Percentiles rank a stretch among this genome's conserved stretches.
These are phyloP conservation scores for Sugiyamaella floridensis DNA, from an alignment of 805 yeast genomes.

Conservation along the genomic window DNA sequence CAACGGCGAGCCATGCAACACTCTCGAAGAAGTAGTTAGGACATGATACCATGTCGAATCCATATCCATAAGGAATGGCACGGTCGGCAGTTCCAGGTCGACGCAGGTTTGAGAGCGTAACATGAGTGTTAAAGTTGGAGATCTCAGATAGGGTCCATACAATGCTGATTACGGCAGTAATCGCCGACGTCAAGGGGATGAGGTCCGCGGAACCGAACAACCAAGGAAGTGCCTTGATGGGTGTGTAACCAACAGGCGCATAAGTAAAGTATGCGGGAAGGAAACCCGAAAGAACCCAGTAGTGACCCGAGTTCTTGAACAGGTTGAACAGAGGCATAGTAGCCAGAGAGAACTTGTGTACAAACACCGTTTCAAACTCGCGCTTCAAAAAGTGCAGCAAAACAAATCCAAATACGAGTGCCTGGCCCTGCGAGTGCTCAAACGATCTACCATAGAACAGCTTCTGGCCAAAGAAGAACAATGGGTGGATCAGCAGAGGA, in stretches of 20 bases:
- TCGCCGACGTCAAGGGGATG: slow-evolving; percentile 8
- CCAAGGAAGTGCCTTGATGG: slow-evolving; percentile 9
- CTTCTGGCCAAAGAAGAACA: slow-evolving; percentile 46
- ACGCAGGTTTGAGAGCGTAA: slow-evolving; percentile 51
- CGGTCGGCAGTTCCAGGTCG: slow-evolving; percentile 50
- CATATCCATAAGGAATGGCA: slow-evolving; percentile 74
- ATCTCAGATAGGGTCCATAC: slow-evolving; percentile 48
- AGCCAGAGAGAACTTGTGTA: slow-evolving; percentile 78
- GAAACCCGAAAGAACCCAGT: slow-evolving; percentile 85
- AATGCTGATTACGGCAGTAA: slow-evolving; percentile 11
- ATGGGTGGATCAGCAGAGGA: slow-evolving; percentile 73
- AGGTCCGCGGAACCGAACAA: slow-evolving; percentile 20
- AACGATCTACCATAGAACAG: slow-evolving; percentile 31
- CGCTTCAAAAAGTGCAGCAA: slow-evolving; percentile 78
- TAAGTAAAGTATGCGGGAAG: slow-evolving; percentile 47
- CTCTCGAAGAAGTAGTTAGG: slow-evolving; percentile 93
- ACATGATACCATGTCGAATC: slow-evolving; percentile 73
- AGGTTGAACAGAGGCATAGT: slow-evolving; percentile 90
- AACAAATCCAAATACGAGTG: slow-evolving; percentile 47
- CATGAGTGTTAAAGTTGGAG: slow-evolving; percentile 68
- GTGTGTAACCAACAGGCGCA: slow-evolving; percentile 33
- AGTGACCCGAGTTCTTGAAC: slow-evolving; percentile 84
- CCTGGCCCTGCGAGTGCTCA: slow-evolving; percentile 47
- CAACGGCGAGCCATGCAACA: slow-evolving; percentile 63
- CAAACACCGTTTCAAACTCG: slow-evolving; percentile 76